A percentile compares a stretch with the other conserved stretches of the same genome.
These are phyloP conservation scores for Pyronema omphalodes DNA, from an alignment of 495 filamentous ascomycete genomes.

Conservation along the genomic window DNA sequence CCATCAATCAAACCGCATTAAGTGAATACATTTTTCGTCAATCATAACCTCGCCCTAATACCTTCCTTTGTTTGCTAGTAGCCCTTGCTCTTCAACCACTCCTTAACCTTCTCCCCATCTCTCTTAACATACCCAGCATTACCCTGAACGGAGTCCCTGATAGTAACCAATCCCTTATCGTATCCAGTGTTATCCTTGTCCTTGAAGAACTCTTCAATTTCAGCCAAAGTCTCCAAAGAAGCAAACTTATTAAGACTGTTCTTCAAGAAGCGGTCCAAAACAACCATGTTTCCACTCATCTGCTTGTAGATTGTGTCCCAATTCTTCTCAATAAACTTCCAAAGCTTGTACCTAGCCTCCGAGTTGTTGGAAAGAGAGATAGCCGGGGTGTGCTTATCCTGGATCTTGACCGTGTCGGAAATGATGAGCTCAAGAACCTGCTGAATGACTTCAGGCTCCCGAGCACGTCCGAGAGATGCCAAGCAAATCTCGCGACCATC, in stretches of 20 bases:
- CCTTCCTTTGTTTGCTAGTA: not conserved
- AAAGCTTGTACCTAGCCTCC: conserved; percentile 48
- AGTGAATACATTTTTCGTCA: not conserved
- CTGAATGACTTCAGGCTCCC: conserved; percentile 45
- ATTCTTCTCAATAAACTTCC: conserved; percentile 66
- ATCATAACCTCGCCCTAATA: not conserved
- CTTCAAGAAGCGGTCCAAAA: conserved; percentile 73
- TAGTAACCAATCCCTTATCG: conserved; percentile 58
- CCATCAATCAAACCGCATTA: too few relatives aligned
- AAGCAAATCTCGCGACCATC: conserved; percentile 82
- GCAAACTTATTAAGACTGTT: conserved; percentile 60
- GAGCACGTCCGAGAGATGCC: conserved; percentile 53
- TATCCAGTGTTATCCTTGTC: conserved; percentile 64
- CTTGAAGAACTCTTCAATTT: conserved; percentile 70
- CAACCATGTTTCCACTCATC: conserved; percentile 61
- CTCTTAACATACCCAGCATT: conserved; percentile 60
- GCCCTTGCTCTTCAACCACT: conserved; percentile 48
- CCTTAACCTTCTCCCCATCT: conserved; percentile 45
- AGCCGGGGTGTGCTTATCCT: conserved; percentile 71
- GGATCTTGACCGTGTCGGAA: conserved; percentile 53
- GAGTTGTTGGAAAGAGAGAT: conserved; percentile 52
- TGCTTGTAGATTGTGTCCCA: conserved; percentile 50
- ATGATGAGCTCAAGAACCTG: conserved; percentile 64
- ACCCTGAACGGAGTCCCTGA: conserved; percentile 59
- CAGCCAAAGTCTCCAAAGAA: conserved; percentile 44